phyloP scores from a whole-genome alignment of 2,329 filamentous ascomycete genomes.

The Rhynchosporium secalis region DNA sequence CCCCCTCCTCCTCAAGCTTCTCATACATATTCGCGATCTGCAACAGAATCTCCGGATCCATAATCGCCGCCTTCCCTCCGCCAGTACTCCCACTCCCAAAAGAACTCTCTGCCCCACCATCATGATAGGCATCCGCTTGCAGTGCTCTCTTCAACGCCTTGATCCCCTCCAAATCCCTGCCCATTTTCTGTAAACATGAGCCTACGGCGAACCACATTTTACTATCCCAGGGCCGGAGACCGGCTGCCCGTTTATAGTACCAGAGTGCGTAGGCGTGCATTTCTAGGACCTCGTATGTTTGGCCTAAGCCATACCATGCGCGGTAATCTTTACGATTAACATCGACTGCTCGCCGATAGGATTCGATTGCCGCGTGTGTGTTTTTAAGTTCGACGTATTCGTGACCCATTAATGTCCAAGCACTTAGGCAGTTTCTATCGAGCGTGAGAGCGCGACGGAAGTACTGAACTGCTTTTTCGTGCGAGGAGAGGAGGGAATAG shows the following conservation, averaged over 20 bases:
- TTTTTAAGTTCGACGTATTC: conserved; percentile 99
- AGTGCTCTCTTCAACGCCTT: conserved; percentile 92
- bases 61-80: conserved; percentile 51
- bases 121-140: conserved; percentile 83
- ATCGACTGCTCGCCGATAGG: conserved; percentile 91
- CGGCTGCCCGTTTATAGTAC: conserved; percentile 95
- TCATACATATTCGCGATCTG: conserved; percentile 92
- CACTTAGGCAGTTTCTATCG: conserved; percentile 86
- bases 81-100: conserved; percentile 43
- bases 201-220: conserved; percentile 99
- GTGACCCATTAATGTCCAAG: conserved; percentile 98
- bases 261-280: conserved; percentile 97
- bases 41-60: conserved; percentile 88
- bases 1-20: conserved; percentile 70
- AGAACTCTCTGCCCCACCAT: conserved; percentile 54
- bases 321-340: conserved; percentile 95
- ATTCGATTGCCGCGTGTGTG: conserved; percentile 95
- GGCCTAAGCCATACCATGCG: conserved; percentile 95
- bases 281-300: conserved; percentile 96
- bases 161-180: conserved; percentile 83
- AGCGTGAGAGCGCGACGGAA: conserved; percentile 90
- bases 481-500: conserved; percentile 89
- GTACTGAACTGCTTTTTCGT: conserved; percentile 98
- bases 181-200: conserved; percentile 87
- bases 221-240: conserved; percentile 89